phyloP scores from a whole-genome alignment of 2,329 filamentous ascomycete species.

The Chrysoporthe puriensis region DNA sequence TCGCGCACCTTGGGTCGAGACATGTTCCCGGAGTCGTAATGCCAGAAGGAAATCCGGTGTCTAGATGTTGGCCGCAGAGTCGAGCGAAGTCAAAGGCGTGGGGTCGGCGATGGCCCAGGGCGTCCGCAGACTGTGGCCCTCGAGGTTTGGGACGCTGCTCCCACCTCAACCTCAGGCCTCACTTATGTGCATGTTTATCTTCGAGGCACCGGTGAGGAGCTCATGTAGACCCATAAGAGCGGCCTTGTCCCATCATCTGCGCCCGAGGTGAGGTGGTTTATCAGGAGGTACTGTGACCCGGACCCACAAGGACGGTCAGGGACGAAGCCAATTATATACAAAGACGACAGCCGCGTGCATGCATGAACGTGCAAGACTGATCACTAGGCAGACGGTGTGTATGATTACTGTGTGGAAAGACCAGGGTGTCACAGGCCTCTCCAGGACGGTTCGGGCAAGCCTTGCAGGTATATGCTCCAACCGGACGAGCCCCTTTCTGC shows the following conservation, averaged over 20 bases:
- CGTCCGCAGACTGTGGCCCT: not conserved
- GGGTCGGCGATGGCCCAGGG: not conserved
- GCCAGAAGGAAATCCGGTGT: not conserved
- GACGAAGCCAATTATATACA: not conserved
- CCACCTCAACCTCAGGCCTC: not conserved
- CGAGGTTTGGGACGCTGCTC: not conserved
- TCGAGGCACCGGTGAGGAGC: not conserved
- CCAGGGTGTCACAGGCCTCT: constrained; percentile 1
- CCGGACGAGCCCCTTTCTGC: not conserved
- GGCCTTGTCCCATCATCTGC: not conserved
- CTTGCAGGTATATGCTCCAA: constrained; percentile 26
- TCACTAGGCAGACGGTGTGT: not conserved
- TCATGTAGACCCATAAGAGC: not conserved
- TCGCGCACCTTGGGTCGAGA: constrained; percentile 25
- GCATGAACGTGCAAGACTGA: too few species aligned
- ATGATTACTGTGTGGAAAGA: not conserved
- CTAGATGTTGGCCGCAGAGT: not conserved
- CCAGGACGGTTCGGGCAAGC: constrained; percentile 35
- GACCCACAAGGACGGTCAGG: not conserved
- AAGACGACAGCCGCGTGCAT: not conserved
- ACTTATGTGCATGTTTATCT: not conserved
- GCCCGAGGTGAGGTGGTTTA: not conserved
- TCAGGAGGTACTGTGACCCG: not conserved
- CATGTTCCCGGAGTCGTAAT: constrained; percentile 23
- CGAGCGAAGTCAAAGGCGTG: not conserved